Conservation (phyloP, 768 basidiomycete genomes). For the Tricholoma sp. region DNA sequence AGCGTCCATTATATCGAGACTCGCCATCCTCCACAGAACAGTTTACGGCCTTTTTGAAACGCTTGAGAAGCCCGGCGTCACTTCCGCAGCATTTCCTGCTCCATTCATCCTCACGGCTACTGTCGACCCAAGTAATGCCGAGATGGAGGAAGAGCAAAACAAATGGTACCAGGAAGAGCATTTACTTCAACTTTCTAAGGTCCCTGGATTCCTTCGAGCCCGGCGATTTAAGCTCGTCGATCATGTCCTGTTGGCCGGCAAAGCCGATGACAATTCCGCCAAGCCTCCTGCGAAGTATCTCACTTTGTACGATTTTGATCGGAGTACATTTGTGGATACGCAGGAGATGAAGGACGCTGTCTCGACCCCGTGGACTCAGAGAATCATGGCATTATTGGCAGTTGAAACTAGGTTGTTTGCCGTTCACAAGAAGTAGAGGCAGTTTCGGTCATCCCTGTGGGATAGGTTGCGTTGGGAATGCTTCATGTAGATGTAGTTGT, state of each 20-base stretch:
- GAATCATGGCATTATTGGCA: slow-evolving; percentile 1
- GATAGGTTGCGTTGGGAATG: too few relatives aligned
- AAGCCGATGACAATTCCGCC: slow-evolving; percentile 1
- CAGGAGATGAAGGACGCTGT: slow-evolving; percentile 10
- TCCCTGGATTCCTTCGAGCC: slow-evolving; percentile 23
- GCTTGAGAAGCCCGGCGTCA: slow-evolving; percentile 11
- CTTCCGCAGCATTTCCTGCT: slow-evolving; percentile 5
- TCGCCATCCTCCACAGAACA: slow-evolving; percentile 20
- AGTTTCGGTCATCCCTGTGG: too few relatives aligned
- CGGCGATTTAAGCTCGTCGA: slow-evolving; percentile 20
- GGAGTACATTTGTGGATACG: slow-evolving; percentile 7
- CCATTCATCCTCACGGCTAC: slow-evolving; percentile 17
- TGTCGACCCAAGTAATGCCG: slow-evolving; percentile 8
- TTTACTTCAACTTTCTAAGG: slow-evolving; percentile 18
- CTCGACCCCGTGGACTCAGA: slow-evolving; percentile 7
- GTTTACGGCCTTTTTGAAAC: slow-evolving; percentile 17
- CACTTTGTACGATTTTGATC: slow-evolving; percentile 9
- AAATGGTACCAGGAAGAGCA: slow-evolving; percentile 28
- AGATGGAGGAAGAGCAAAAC: slow-evolving; percentile 24
- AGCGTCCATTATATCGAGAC: slow-evolving; percentile 1
- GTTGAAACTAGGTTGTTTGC: slow-evolving; percentile 10
- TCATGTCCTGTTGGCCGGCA: slow-evolving; percentile 7
- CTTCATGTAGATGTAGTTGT: too few relatives aligned
- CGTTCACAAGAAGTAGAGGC: not conserved
- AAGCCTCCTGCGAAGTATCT: slow-evolving; percentile 8